Percentiles rank a stretch among this genome's conserved stretches.
These are phyloP conservation scores for Penicillium sp. DNA, from an alignment of 2,329 filamentous ascomycete species.

Conservation along the genomic window DNA sequence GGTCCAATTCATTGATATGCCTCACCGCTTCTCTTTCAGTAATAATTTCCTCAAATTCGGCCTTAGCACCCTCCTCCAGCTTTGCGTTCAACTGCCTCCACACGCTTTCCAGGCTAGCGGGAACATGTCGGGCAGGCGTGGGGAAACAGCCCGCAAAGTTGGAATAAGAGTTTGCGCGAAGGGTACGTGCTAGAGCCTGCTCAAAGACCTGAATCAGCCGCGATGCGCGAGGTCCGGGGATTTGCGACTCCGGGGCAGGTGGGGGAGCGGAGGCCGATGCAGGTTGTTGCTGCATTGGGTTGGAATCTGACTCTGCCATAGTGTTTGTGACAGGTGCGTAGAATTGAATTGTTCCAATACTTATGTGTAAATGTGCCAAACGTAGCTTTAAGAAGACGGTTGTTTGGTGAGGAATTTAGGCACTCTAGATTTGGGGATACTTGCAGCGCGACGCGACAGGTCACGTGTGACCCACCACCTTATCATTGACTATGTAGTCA, in stretches of 20 bases:
- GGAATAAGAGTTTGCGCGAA: slow-evolving; percentile 61
- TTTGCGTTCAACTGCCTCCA: slow-evolving; percentile 61
- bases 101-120: slow-evolving; percentile 57
- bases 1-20: slow-evolving; percentile 62
- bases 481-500: no score
- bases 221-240: slow-evolving; percentile 61
- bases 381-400: neutral
- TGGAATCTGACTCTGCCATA: slow-evolving; percentile 24
- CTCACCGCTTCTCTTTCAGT: slow-evolving; percentile 57
- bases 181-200: slow-evolving; percentile 59
- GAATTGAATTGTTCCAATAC: neutral
- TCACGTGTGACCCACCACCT: slow-evolving; percentile 22
- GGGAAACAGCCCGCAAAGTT: slow-evolving; percentile 67
- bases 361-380: neutral
- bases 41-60: slow-evolving; percentile 63
- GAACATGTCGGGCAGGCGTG: slow-evolving; percentile 59
- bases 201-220: slow-evolving; percentile 62
- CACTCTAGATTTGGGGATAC: neutral
- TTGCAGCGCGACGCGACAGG: slow-evolving; percentile 18
- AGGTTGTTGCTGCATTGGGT: slow-evolving; percentile 6
- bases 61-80: slow-evolving; percentile 57
- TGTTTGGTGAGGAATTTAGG: slow-evolving; percentile 12
- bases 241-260: slow-evolving; percentile 45
- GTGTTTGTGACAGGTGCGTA: neutral
- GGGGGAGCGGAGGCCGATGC: slow-evolving; percentile 49